phyloP scores from a whole-genome alignment of 495 filamentous ascomycete genomes.

The Lophiotrema nucula region DNA sequence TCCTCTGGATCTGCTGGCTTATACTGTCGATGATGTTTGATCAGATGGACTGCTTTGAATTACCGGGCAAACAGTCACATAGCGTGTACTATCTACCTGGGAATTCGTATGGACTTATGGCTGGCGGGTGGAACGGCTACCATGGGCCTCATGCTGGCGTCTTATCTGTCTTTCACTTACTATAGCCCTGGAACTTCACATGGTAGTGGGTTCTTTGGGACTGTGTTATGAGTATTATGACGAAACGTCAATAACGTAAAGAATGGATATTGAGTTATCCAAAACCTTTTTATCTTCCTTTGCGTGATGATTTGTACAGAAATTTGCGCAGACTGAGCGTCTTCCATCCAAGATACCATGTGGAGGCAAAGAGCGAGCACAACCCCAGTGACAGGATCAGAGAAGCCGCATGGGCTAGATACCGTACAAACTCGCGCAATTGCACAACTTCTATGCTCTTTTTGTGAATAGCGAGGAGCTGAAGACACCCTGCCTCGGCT shows the following conservation, averaged over 20 bases:
- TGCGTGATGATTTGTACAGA: no score
- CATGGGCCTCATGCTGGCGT: constrained; percentile 16
- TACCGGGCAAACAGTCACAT: constrained; percentile 7
- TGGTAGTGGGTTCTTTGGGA: background rate
- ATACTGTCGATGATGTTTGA: background rate
- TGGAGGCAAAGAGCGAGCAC: no score
- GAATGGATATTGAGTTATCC: background rate
- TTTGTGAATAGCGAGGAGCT: no score
- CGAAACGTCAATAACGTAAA: background rate
- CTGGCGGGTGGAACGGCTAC: constrained; percentile 16
- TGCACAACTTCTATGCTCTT: no score
- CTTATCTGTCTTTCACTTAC: constrained; percentile 13
- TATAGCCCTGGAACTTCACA: background rate
- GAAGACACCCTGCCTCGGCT: no score
- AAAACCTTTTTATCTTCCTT: no score
- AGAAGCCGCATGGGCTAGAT: no score
- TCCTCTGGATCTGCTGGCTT: background rate
- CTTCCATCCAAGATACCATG: no score
- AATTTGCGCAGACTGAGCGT: no score
- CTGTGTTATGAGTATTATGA: constrained; percentile 9
- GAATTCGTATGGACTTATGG: background rate
- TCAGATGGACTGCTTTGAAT: constrained; percentile 15
- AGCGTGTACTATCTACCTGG: constrained; percentile 4
- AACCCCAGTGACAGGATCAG: no score
- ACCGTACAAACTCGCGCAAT: no score